phyloP scores from a whole-genome alignment of 2,329 filamentous ascomycete genomes.

The Hypomyces rosellus region DNA sequence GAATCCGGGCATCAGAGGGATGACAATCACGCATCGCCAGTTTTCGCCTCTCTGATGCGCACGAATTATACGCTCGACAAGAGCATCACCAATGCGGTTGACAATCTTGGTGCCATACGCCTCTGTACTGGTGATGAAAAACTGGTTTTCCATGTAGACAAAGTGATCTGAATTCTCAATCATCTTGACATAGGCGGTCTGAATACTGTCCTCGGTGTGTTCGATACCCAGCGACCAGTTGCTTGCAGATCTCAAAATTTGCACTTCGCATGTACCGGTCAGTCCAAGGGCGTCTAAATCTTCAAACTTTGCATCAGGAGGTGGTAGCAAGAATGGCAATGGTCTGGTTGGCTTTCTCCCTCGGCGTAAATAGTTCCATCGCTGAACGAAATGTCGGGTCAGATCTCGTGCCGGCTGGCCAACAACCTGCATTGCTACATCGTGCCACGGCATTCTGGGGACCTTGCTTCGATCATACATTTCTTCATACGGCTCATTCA shows the following conservation, averaged over 20 bases:
- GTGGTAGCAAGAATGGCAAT: constrained; percentile 86
- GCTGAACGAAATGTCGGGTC: constrained; percentile 91
- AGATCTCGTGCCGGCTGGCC: constrained; percentile 92
- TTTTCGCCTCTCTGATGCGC: constrained; percentile 78
- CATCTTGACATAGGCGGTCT: constrained; percentile 89
- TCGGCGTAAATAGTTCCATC: constrained; percentile 94
- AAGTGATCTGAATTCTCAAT: constrained; percentile 96
- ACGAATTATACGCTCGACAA: constrained; percentile 84
- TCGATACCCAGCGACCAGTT: constrained; percentile 90
- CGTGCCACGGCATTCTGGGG: constrained; percentile 97
- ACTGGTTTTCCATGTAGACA: constrained; percentile 98
- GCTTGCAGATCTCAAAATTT: constrained; percentile 84
- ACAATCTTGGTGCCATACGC: constrained; percentile 81
- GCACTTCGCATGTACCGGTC: constrained; percentile 90
- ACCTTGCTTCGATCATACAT: constrained; percentile 93
- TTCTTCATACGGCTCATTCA: constrained; percentile 93
- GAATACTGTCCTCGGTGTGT: constrained; percentile 86
- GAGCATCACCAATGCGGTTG: constrained; percentile 89
- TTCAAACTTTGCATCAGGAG: constrained; percentile 80
- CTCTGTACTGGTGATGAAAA: constrained; percentile 91
- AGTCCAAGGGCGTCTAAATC: constrained; percentile 85
- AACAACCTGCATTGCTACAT: constrained; percentile 95
- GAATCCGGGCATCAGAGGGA: constrained; percentile 97
- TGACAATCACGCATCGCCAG: constrained; percentile 85
- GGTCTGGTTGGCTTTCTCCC: constrained; percentile 90